Evolutionary conservation across 1,139 yeast genomes (phyloP).

Genomic region (Candida pseudoviswanathii): DNA sequence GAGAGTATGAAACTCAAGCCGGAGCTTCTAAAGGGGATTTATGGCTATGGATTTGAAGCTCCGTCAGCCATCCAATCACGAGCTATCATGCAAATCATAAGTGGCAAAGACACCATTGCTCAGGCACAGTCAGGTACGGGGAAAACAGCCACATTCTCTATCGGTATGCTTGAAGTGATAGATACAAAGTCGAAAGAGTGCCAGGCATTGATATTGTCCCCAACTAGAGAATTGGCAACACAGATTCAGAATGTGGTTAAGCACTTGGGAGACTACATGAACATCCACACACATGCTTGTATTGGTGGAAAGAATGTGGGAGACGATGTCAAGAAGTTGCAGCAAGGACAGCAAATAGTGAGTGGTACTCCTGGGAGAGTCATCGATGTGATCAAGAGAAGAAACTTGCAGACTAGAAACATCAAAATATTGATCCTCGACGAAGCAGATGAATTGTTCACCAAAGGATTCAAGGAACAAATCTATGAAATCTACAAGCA

Average conservation of each 20-base stretch:
- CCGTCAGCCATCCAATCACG: slow-evolving; percentile 96
- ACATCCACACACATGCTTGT: slow-evolving; percentile 82
- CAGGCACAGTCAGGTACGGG: slow-evolving; percentile 99
- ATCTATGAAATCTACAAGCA: slow-evolving; percentile 84
- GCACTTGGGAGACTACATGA: slow-evolving; percentile 86
- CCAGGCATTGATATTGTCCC: slow-evolving; percentile 86
- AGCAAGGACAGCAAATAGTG: slow-evolving; percentile 84
- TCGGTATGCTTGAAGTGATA: slow-evolving; percentile 83
- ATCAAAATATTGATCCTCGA: slow-evolving; percentile 85
- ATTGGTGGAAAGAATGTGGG: slow-evolving; percentile 90
- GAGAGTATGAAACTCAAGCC: slow-evolving; percentile 81
- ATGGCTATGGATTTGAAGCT: slow-evolving; percentile 87
- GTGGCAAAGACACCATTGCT: slow-evolving; percentile 91
- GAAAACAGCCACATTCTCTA: slow-evolving; percentile 94
- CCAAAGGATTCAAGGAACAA: slow-evolving; percentile 91
- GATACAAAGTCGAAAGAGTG: slow-evolving; percentile 68
- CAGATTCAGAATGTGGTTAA: slow-evolving; percentile 87
- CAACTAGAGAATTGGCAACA: slow-evolving; percentile 92
- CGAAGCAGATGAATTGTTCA: slow-evolving; percentile 91
- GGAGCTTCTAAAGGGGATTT: slow-evolving; percentile 70
- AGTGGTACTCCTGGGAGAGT: slow-evolving; percentile 98
- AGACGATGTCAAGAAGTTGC: slow-evolving; percentile 72
- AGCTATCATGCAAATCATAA: slow-evolving; percentile 89
- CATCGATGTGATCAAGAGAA: slow-evolving; percentile 80
- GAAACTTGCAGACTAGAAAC: slow-evolving; percentile 64